Evolutionary conservation across 192 early-diverging fungal species (phyloP), one percentile per base, ranked within the genome.

Genomic region (Coemansia sp.): DNA sequence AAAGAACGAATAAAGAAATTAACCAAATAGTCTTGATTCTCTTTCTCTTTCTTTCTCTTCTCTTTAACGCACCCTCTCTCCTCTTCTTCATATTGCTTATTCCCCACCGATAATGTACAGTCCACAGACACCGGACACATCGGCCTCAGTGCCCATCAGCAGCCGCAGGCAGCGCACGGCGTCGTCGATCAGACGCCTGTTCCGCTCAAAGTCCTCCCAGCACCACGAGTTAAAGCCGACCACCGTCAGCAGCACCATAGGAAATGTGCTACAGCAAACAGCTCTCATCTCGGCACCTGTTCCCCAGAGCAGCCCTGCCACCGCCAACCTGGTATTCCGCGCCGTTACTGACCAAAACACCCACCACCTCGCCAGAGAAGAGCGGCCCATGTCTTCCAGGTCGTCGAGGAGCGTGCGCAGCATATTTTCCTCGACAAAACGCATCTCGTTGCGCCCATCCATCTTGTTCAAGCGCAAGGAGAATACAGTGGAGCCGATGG

Each of bases 391-490:
- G 9, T 71, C 68, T 0, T 46, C 48, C 10, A 61, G 47, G n/a
- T 71, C 68, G 20, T 60, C 55, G 1, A 58, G 46, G 38, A 71
- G 68, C 32, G 61, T 64, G 3, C 61, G 60, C 27, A 64, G 30
- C 38, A 71, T 72, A 19, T 72, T 72, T 19, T 53, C 62, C 2
- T 42, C 68, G 5, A 61, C 68, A 30, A 70, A 62, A 14, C 67
- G 60, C 42, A 63, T 70, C 28, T 44, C 60, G 5, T 29, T 70
- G 30, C 67, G 67, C 39, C 41, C 60, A 4, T 70, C 67, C 3
- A 50, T 33, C 28, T 46, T 70, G 41, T 70, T 63, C 27, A 23
- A 26, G 43, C 27, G 15, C 4, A 46, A 46, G 24, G 13, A 3
- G 5, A 17, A 24, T 9, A 10, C 17, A 9, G 38, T 22, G 5